Evolutionary conservation across 345 rosid genomes (phyloP), one percentile per base, ranked within the genome.

Genomic region (Alliaria petiolata): DNA sequence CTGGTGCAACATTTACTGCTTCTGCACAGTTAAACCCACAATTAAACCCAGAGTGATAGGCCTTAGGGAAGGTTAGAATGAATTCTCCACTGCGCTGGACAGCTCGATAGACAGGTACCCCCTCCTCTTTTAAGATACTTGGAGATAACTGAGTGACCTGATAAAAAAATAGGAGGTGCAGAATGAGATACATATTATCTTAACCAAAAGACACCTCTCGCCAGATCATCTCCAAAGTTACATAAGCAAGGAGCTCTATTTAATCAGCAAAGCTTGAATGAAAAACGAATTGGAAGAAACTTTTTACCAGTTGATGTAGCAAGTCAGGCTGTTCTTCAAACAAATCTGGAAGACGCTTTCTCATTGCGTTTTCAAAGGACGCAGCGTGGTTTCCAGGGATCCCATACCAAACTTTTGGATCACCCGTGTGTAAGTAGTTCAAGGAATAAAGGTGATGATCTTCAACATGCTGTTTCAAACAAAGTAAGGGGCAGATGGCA

Each of bases 21-120:
- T 95, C 99, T 0, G 99, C 99, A 78, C 97, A 95, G 87, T 95
- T 95, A 85, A 95, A 95, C 30, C 99, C 99, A 72, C 95, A 91
- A 69, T 95, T 95, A 66, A 95, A 95, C 65, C 99, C 99, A 20
- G 99, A 77, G 69, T 95, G 99, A 71, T 95, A 95, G 62, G 96
- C 99, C 78, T 93, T 89, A 20, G 99, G 96, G 65, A 95, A 95
- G 69, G 97, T 95, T 22, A 95, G 83, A 68, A 95, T 87, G 68
- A 89, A 95, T 80, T 95, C 97, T 76, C 99, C 96, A 53, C 90
- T 72, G 59, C 75, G 85, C 78, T 95, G 99, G 44, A 85, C 85
- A 49, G 85, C 89, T 28, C 87, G 89, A 74, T 86, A 87, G 20
- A 89, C 96, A 45, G 99, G 97, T 69, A 95, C 85, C 7, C 87